Evolutionary conservation across 2,329 filamentous ascomycete species (phyloP), one percentile per base, ranked within the genome.

Genomic region (Fusarium acutatum): DNA sequence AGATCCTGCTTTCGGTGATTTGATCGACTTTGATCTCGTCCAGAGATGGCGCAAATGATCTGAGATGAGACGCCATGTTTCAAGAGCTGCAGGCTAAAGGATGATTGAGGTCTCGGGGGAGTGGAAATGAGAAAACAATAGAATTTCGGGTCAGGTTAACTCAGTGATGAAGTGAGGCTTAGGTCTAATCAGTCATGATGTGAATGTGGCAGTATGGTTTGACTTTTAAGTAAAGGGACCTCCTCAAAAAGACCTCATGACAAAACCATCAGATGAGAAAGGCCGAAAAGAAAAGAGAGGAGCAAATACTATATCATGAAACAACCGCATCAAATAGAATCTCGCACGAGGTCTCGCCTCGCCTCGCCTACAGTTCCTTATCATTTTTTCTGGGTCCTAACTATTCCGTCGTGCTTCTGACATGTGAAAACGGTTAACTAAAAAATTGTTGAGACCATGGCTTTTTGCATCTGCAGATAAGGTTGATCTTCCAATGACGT

Each of bases 1-100:
- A 87, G 50, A 84, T 80, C 57, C 80, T 78, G 57, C 79, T 80
- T 60, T 80, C 76, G n/a, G 76, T 79, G 57, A 78, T 77, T 47
- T 79, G 78, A 20, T 81, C 80, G 66, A 80, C 73, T 44, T 79
- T 77, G 58, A 80, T 67, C 58, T 80, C 78, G 34, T 78, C 77
- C 6, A 80, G 74, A 46, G 73, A 64, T 34, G 78, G 70, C 13
- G 70, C 58, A 46, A 75, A 75, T 28, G 67, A 61, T 57, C 64
- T 69, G 32, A 66, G 56, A 30, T 59, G 61, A 28, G 73, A 70
- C 43, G 67, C 54, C 76, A 78, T 78, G 59, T 18, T 63, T 26
- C 24, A 34, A 26, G 28, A 49, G 44, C 24, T 34, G 34, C 24
- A 49, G 37, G 11, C 41, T 49, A 44, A 37, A 32, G 41, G 35